Percentiles rank a stretch among this genome's conserved stretches.
Conservation (phyloP, 257 asterid species). For the Solanum clarkiae region DNA sequence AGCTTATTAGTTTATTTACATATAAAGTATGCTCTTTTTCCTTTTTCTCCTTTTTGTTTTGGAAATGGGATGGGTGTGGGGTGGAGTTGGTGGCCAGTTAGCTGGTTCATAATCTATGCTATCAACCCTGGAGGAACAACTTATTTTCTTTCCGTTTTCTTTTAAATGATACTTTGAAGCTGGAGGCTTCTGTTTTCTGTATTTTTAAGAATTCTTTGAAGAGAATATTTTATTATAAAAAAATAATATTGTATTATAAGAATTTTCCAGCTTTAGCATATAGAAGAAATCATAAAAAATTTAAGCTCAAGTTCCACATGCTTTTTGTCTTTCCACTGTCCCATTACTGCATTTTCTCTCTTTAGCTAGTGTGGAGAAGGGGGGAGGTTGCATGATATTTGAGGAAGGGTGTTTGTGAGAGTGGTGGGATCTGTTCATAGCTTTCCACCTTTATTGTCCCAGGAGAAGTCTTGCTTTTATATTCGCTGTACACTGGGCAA, state of each 20-base stretch:
- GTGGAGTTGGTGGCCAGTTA: not conserved
- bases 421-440: not conserved
- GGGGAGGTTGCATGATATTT: not conserved
- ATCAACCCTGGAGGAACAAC: not conserved
- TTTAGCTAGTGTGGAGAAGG: not conserved
- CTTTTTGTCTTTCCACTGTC: not conserved
- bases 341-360: not conserved
- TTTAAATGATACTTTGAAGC: not conserved
- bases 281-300: not conserved
- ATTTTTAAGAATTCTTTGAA: not conserved
- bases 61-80: not conserved
- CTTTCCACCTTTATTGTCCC: not conserved
- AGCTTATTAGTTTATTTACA: not conserved
- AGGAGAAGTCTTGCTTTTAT: not conserved
- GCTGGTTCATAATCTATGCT: not conserved
- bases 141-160: not conserved
- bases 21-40: not conserved
- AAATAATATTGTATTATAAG: not conserved
- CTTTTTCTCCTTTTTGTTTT: not conserved
- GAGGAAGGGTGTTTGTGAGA: not conserved
- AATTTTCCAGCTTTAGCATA: not conserved
- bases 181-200: not conserved
- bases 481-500: not conserved
- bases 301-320: not conserved
- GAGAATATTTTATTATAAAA: not conserved